Evolutionary conservation across 768 basidiomycete species (phyloP), one percentile per base, ranked within the genome.

Genomic region (Dioszegia aurantiaca): DNA sequence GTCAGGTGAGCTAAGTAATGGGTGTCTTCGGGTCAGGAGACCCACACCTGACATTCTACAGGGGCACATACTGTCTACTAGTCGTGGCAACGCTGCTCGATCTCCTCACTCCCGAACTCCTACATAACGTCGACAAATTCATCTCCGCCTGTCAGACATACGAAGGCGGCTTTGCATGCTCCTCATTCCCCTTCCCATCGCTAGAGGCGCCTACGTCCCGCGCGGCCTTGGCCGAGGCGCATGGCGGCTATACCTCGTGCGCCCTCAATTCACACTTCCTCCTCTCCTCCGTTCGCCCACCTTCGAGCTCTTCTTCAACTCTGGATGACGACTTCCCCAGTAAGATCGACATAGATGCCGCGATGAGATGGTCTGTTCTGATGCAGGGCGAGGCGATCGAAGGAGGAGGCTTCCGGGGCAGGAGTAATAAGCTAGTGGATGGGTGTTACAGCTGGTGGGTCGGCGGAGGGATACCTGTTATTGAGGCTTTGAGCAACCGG

Each of bases 361-460:
- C 93, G 10, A 68, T 89, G 36, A 79, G 93, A 4, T 98, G 92
- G 92, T 81, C 87, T 2, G 85, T 83, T 3, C 80, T 85, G 42
- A 87, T 95, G 86, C 94, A 98, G 72, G 92, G 90, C 0, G 77
- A 78, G 1, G 85, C 85, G 41, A 81, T 83, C 11, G 94, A 98
- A 70, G 80, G 91, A 9, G 94, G 92, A 2, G 95, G 95, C 1
- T 98, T 99, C 78, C 83, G 82, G 55, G 95, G 95, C 0, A 80
- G 95, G 53, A 90, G 90, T 63, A 99, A 98, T 75, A 99, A 99
- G 76, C 82, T 99, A n/a, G 94, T 99, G 0, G 95, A 99, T 68
- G 95, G 94, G 3, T 99, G 95, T 77, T 99, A 99, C 77, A 86
- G 88, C n/a, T 99, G 95, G 95, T 99, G 94, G 95, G 89, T 90